Conservation (phyloP, 2,329 filamentous ascomycete species). For the Thelonectria rubi region DNA sequence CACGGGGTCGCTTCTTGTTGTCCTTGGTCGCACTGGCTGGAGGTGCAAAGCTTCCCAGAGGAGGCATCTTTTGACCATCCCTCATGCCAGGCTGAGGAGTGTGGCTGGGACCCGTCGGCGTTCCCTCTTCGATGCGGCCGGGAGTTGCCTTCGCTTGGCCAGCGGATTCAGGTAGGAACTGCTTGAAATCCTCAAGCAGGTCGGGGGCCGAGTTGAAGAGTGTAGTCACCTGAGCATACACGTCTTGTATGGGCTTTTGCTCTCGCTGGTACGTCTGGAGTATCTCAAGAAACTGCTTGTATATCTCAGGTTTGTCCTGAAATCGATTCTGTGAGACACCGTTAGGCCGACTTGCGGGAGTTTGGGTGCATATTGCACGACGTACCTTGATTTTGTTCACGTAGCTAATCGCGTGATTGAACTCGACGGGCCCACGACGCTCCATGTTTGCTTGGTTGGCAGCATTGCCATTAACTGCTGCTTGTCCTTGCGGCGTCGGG, state of each 20-base stretch:
- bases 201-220: conserved; percentile 94
- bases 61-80: conserved; percentile 83
- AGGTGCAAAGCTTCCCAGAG: conserved; percentile 93
- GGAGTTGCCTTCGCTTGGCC: conserved; percentile 61
- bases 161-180: conserved; percentile 91
- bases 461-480: conserved; percentile 68
- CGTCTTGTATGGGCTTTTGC: conserved; percentile 97
- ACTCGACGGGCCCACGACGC: conserved; percentile 94
- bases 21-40: conserved; percentile 84
- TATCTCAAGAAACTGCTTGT: conserved; percentile 98
- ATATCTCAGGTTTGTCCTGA: conserved; percentile 95
- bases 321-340: conserved; percentile 80
- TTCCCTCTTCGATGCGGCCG: conserved; percentile 65
- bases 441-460: conserved; percentile 72
- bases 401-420: conserved; percentile 99
- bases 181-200: conserved; percentile 96
- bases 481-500: conserved; percentile 67
- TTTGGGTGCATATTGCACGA: conserved; percentile 17
- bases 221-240: conserved; percentile 95
- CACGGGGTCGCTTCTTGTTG: conserved; percentile 83
- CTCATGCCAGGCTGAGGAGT: conserved; percentile 64
- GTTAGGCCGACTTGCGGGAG: conserved; percentile 31
- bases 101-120: conserved; percentile 56
- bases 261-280: conserved; percentile 97
- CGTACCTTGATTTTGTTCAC: conserved; percentile 99